phyloP scores from a whole-genome alignment of 495 filamentous ascomycete genomes.

The Daldinia grandis region DNA sequence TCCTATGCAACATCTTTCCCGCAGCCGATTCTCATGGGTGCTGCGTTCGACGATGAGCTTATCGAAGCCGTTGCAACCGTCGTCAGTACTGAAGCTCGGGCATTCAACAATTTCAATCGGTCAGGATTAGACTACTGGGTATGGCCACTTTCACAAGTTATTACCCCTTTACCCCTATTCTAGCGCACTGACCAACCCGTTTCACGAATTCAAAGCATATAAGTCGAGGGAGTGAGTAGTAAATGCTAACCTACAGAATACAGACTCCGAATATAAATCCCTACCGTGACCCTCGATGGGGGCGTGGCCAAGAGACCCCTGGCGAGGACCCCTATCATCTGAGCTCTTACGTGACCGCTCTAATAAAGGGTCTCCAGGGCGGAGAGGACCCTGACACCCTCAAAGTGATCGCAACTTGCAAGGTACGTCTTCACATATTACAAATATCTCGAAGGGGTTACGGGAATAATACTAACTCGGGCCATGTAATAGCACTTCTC shows the following conservation, averaged over 20 bases:
- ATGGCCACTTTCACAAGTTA: not conserved
- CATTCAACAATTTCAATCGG: conserved; percentile 66
- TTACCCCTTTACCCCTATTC: not conserved
- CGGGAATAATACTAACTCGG: not conserved
- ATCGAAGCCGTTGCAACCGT: conserved; percentile 64
- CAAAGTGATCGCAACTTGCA: conserved; percentile 66
- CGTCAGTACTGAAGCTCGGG: conserved; percentile 66
- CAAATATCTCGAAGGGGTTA: not conserved
- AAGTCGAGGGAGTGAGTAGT: not conserved
- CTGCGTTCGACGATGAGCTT: conserved; percentile 66
- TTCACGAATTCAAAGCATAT: not conserved
- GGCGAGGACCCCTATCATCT: conserved; percentile 68
- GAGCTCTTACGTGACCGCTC: conserved; percentile 61
- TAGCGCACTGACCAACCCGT: not conserved
- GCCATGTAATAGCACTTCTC: conserved; percentile 57
- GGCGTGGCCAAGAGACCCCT: conserved; percentile 67
- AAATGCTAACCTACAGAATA: not conserved
- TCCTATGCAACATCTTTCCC: conserved; percentile 69
- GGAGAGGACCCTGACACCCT: conserved; percentile 48
- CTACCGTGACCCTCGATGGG: conserved; percentile 68
- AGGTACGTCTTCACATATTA: conserved; percentile 9
- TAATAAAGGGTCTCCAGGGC: conserved; percentile 67
- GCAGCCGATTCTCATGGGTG: conserved; percentile 64
- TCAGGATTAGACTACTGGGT: conserved; percentile 64
- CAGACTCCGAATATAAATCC: conserved; percentile 69